Conservation (phyloP, 345 rosid species). For the Eucalyptus lansdowneana region DNA sequence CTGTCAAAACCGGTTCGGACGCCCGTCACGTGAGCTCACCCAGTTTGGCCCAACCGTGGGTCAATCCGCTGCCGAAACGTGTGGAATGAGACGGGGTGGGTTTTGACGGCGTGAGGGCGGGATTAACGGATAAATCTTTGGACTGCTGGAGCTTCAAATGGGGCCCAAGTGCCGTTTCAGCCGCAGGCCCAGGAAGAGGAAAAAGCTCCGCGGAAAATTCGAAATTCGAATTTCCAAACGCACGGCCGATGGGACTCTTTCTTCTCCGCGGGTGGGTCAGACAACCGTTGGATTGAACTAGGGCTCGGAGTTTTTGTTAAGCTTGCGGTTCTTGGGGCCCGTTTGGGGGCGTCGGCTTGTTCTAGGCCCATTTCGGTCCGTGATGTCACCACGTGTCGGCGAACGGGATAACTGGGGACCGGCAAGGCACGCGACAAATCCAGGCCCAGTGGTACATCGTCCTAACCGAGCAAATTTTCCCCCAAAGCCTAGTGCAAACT, state of each 20-base stretch:
- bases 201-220: not conserved
- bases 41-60: rapidly evolving
- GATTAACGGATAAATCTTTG: too few relatives aligned
- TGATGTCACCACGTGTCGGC: not conserved
- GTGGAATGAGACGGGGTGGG: too few relatives aligned
- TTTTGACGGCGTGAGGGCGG: too few relatives aligned
- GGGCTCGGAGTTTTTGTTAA: not conserved
- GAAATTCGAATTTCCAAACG: not conserved
- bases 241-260: not conserved
- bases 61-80: not conserved
- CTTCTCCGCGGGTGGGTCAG: not conserved
- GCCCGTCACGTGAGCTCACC: not conserved
- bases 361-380: not conserved
- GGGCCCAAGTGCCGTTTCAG: too few relatives aligned
- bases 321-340: not conserved
- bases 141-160: too few relatives aligned
- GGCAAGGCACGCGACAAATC: too few relatives aligned
- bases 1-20: not conserved
- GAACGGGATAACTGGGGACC: too few relatives aligned
- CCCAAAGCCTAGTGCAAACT: too few relatives aligned
- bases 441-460: too few relatives aligned
- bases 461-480: not conserved
- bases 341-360: not conserved
- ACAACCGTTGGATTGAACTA: not conserved
- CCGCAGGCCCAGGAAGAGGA: not conserved